A percentile compares a stretch with the other conserved stretches of the same genome.
These are phyloP conservation scores for Thozetella sp. DNA, from an alignment of 495 filamentous ascomycete genomes.

Conservation along the genomic window DNA sequence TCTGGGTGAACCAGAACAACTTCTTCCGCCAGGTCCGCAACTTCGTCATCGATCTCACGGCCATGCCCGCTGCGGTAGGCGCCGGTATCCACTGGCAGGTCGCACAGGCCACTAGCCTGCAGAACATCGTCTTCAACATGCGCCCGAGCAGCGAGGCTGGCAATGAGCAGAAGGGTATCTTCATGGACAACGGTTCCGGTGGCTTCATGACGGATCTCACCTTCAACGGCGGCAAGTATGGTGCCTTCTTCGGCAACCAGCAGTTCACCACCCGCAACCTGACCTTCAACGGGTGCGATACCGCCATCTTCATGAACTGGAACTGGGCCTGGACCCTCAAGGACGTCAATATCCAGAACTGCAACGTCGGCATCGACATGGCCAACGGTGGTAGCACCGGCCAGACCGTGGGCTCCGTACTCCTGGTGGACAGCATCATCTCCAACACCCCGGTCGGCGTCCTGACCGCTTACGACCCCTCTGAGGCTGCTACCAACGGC, in stretches of 20 bases:
- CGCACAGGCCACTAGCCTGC: constrained; percentile 87
- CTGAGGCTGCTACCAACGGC: constrained; percentile 66
- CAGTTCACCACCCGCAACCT: constrained; percentile 94
- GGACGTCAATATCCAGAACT: constrained; percentile 78
- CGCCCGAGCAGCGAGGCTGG: constrained; percentile 63
- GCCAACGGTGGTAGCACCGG: constrained; percentile 56
- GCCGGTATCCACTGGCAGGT: constrained; percentile 98
- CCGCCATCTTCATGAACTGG: constrained; percentile 93
- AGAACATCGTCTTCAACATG: constrained; percentile 94
- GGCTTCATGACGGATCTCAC: constrained; percentile 86
- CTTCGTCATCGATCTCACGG: constrained; percentile 84
- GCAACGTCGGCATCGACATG: constrained; percentile 81
- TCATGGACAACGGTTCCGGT: constrained; percentile 95
- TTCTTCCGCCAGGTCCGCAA: constrained; percentile 98
- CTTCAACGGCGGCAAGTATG: constrained; percentile 86
- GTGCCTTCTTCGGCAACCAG: constrained; percentile 89
- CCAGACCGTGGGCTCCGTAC: constrained; percentile 77
- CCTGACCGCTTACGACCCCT: constrained; percentile 70
- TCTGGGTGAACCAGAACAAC: constrained; percentile 95
- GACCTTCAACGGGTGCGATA: constrained; percentile 86
- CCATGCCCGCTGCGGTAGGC: constrained; percentile 62
- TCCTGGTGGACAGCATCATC: constrained; percentile 80
- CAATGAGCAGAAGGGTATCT: constrained; percentile 86
- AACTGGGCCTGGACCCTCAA: constrained; percentile 93
- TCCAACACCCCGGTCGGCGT: constrained; percentile 74